phyloP scores from a whole-genome alignment of 1,284 basidiomycete species.

The Xerocomus amazonicus region DNA sequence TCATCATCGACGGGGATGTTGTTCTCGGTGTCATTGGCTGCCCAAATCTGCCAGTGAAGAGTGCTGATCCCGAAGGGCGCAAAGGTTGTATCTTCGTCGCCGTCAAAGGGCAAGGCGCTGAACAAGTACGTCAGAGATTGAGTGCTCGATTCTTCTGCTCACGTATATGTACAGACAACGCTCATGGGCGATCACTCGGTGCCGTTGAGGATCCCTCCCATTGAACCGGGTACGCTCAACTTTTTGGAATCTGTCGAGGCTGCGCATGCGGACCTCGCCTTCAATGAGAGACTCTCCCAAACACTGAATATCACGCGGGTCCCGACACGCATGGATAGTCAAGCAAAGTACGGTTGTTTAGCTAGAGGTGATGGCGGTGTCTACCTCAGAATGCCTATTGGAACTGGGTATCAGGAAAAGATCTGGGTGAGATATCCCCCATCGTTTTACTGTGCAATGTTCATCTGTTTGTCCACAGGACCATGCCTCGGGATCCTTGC shows the following conservation, averaged over 20 bases:
- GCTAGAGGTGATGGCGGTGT: conserved; percentile 85
- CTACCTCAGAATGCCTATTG: conserved; percentile 90
- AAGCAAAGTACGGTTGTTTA: conserved; percentile 93
- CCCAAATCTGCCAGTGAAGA: conserved; percentile 80
- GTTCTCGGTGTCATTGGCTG: conserved; percentile 93
- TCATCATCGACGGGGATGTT: conserved; percentile 83
- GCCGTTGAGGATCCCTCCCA: conserved; percentile 47
- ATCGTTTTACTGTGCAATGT: neutral
- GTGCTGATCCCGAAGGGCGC: conserved; percentile 50
- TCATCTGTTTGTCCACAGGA: conserved; percentile 49
- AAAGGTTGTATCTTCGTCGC: conserved; percentile 85
- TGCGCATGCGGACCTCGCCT: conserved; percentile 86
- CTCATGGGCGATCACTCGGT: conserved; percentile 42
- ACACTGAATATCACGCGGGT: conserved; percentile 65
- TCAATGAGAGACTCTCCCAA: conserved; percentile 74
- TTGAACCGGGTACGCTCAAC: conserved; percentile 49
- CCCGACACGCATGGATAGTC: conserved; percentile 92
- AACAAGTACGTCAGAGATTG: conserved; percentile 50
- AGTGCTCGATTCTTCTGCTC: neutral
- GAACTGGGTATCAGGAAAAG: conserved; percentile 81
- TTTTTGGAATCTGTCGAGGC: conserved; percentile 95
- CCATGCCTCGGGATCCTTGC: conserved; percentile 84
- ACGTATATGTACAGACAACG: conserved; percentile 33
- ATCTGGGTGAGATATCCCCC: conserved; percentile 65
- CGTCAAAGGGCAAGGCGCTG: conserved; percentile 76